phyloP scores from a whole-genome alignment of 2,329 filamentous ascomycete genomes.

The Colletotrichum horii region DNA sequence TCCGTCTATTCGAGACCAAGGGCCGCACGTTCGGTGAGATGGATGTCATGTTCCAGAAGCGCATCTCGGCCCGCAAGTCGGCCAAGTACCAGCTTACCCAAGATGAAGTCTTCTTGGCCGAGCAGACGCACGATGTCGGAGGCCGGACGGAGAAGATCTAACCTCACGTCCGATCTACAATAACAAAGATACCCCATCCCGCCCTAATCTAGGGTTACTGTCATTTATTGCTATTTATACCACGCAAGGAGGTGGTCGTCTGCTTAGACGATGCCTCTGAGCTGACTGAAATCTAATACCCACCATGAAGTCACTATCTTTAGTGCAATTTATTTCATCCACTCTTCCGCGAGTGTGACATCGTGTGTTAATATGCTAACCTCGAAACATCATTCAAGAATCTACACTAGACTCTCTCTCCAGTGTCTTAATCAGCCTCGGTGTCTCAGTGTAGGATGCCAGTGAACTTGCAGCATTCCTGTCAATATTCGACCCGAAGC shows the following conservation, averaged over 20 bases:
- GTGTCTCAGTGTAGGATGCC: not conserved
- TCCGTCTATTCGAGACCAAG: slow-evolving; percentile 50
- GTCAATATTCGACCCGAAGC: not conserved
- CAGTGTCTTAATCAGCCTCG: not conserved
- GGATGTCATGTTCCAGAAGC: slow-evolving; percentile 47
- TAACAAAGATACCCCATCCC: not conserved
- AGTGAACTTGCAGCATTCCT: not conserved
- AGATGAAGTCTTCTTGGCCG: slow-evolving; percentile 32
- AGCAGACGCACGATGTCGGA: not conserved
- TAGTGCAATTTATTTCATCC: not conserved
- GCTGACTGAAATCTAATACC: not conserved
- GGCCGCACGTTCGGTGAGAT: slow-evolving; percentile 50
- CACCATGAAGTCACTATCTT: not conserved
- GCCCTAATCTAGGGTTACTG: not conserved
- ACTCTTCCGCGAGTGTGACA: not conserved
- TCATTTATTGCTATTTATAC: slow-evolving; percentile 1
- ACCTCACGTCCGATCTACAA: not conserved
- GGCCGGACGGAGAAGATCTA: slow-evolving; percentile 5
- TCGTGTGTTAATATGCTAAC: not conserved
- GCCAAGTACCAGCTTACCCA: slow-evolving; percentile 37
- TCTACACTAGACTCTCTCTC: not conserved
- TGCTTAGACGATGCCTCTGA: not conserved
- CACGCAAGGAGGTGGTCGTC: not conserved
- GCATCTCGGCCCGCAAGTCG: slow-evolving; percentile 43
- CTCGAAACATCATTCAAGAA: not conserved